Evolutionary conservation across 495 filamentous ascomycete species (phyloP).

Genomic region (Aspergillus baeticus): DNA sequence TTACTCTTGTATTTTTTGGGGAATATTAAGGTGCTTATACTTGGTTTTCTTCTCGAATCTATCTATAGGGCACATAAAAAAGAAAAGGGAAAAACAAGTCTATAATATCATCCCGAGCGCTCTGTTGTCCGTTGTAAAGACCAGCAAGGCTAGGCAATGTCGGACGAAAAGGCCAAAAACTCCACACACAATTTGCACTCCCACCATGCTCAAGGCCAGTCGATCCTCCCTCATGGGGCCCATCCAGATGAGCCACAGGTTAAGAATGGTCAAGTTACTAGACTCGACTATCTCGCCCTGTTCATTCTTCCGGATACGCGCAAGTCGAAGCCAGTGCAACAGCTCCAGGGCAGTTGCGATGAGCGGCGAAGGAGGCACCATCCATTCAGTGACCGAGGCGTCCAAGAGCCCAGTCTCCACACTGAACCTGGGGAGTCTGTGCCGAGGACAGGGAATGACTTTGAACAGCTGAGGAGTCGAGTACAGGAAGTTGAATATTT

Average conservation of each 20-base stretch:
- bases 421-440: conserved; percentile 88
- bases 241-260: conserved; percentile 95
- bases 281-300: conserved; percentile 73
- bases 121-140: conserved; percentile 85
- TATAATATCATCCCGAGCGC: conserved; percentile 32
- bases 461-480: conserved; percentile 88
- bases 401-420: conserved; percentile 78
- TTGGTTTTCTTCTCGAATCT: no score
- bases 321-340: conserved; percentile 61
- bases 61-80: no score
- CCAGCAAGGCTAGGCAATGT: conserved; percentile 76
- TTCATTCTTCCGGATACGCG: conserved; percentile 62
- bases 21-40: no score
- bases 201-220: conserved; percentile 71
- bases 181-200: conserved; percentile 70
- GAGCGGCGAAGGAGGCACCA: conserved; percentile 60
- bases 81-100: background rate
- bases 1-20: no score
- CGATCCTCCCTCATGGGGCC: conserved; percentile 87
- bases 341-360: conserved; percentile 61
- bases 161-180: conserved; percentile 80
- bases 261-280: conserved; percentile 89
- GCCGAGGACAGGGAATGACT: conserved; percentile 86
- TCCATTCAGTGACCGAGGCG: conserved; percentile 78
- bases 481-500: conserved; percentile 96